Evolutionary conservation across 495 filamentous ascomycete species (phyloP).

Genomic region (Pseudotulostoma volvatum): DNA sequence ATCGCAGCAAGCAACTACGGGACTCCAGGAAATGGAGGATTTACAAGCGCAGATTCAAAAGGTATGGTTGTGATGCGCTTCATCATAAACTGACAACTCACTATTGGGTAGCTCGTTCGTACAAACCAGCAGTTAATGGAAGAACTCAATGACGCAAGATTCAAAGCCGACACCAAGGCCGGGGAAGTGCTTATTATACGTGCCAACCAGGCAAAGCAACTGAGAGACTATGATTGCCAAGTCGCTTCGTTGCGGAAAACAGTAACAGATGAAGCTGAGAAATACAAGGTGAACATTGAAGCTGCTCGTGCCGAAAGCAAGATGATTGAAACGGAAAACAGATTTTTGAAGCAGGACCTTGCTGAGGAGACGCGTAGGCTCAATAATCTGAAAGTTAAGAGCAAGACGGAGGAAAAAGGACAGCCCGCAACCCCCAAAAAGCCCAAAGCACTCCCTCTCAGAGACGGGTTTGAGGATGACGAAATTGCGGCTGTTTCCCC

Average conservation of each 20-base stretch:
- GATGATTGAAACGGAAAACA: conserved; percentile 44
- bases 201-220: conserved; percentile 38
- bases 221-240: conserved; percentile 39
- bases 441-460: conserved; percentile 32
- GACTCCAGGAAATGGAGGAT: neutral
- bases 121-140: conserved; percentile 33
- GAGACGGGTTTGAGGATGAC: conserved; percentile 61
- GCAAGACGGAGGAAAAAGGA: conserved; percentile 19
- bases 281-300: conserved; percentile 40
- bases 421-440: conserved; percentile 43
- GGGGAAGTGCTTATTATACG: conserved; percentile 57
- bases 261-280: conserved; percentile 38
- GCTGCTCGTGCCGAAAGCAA: conserved; percentile 38
- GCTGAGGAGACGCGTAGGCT: conserved; percentile 38
- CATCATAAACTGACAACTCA: no score
- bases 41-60: conserved; percentile 5
- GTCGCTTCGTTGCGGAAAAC: conserved; percentile 34
- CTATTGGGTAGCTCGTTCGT: conserved; percentile 29
- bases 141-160: conserved; percentile 32
- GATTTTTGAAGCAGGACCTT: conserved; percentile 49
- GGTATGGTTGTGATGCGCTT: conserved; percentile 6
- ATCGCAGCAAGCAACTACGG: neutral
- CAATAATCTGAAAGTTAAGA: conserved; percentile 30
- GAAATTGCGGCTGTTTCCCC: conserved; percentile 46
- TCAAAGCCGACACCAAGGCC: conserved; percentile 33